A percentile compares a stretch with the other conserved stretches of the same genome.
phyloP scores from a whole-genome alignment of 495 filamentous ascomycete genomes.

The Lasiosphaeris hirsuta region DNA sequence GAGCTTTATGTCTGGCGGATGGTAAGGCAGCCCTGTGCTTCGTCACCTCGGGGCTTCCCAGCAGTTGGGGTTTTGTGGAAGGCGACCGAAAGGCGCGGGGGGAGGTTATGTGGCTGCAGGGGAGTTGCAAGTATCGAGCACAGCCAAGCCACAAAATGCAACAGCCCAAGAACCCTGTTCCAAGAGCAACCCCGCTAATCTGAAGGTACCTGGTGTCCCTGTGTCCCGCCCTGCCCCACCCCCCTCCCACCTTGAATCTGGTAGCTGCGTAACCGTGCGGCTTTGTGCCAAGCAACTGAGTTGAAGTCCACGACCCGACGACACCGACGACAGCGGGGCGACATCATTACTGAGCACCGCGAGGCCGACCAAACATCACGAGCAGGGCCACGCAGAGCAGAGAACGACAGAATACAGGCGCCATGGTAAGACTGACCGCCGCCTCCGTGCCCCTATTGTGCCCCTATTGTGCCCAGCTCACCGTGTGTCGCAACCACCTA shows the following conservation, averaged over 20 bases:
- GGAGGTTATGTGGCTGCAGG: not conserved
- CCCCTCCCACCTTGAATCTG: not conserved
- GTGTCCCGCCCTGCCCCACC: slow-evolving; percentile 1
- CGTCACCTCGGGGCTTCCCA: slow-evolving; percentile 9
- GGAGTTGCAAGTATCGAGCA: not conserved
- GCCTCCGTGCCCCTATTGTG: not conserved
- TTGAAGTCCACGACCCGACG: not conserved
- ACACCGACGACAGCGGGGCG: not conserved
- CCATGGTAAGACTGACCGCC: slow-evolving; percentile 20
- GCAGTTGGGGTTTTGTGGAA: slow-evolving; percentile 20
- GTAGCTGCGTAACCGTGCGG: not conserved
- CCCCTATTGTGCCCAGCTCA: not conserved
- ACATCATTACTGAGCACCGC: no score
- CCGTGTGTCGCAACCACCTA: slow-evolving; percentile 28
- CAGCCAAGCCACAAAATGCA: not conserved
- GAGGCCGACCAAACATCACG: no score
- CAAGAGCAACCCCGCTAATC: no score
- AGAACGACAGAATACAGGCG: not conserved
- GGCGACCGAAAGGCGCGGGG: slow-evolving; percentile 14
- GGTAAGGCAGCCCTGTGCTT: slow-evolving; percentile 14
- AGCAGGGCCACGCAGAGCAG: no score
- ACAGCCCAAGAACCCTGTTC: no score
- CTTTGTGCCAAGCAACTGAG: no score
- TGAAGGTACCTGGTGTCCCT: not conserved
- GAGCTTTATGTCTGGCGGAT: not conserved